Conservation (phyloP, 495 filamentous ascomycete species). For the Penicillium taxi region DNA sequence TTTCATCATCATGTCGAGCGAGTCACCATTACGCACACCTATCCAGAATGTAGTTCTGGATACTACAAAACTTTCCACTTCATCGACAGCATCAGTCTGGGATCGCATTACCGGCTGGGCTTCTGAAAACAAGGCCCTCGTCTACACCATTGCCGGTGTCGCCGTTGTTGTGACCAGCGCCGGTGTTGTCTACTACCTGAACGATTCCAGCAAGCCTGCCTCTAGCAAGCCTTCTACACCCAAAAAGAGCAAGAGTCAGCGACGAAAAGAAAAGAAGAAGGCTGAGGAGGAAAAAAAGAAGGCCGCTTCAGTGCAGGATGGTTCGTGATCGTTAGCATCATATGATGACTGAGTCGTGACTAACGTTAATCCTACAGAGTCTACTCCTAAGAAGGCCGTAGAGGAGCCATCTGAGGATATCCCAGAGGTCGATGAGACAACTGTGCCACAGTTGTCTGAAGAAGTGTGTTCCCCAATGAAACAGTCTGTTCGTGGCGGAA, state of each 20-base stretch:
- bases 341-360: constrained; percentile 10
- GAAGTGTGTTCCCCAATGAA: constrained; percentile 39
- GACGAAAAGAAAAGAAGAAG: constrained; percentile 53
- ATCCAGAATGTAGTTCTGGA: constrained; percentile 41
- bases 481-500: neutral
- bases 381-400: constrained; percentile 41
- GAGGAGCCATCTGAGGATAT: constrained; percentile 69
- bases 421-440: constrained; percentile 75
- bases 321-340: constrained; percentile 19
- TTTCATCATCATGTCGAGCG: constrained; percentile 35
- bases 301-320: constrained; percentile 35
- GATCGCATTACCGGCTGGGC: constrained; percentile 86
- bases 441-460: constrained; percentile 59
- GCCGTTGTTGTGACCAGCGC: constrained; percentile 85
- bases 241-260: constrained; percentile 57
- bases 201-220: constrained; percentile 32
- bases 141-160: constrained; percentile 92
- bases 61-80: constrained; percentile 40
- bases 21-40: constrained; percentile 32
- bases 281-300: constrained; percentile 64
- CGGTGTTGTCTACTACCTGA: constrained; percentile 84
- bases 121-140: constrained; percentile 87
- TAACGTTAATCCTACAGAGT: constrained; percentile 28
- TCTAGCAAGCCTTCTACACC: constrained; percentile 24
- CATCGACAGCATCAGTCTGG: constrained; percentile 65